These are phyloP conservation scores for Cyclotella atomus DNA, from an alignment of 108 stramenopile genomes.

Conservation along the genomic window DNA sequence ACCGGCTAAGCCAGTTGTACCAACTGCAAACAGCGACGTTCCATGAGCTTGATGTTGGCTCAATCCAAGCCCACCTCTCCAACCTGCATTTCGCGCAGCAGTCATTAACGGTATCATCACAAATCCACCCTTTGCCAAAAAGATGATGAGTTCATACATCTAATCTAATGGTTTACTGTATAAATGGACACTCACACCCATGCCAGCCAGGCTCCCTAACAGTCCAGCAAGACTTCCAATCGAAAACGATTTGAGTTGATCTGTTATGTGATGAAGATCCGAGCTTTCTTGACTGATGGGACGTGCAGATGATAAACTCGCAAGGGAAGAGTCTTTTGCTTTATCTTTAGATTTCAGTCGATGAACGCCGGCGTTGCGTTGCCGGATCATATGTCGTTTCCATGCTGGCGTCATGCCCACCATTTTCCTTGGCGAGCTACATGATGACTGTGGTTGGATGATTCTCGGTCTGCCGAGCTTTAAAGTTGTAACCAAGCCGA, in stretches of 20 bases:
- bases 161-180: too few relatives aligned
- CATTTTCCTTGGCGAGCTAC: neutral
- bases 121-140: too few relatives aligned
- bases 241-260: slow-evolving; percentile 52
- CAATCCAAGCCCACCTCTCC: slow-evolving; percentile 55
- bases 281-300: neutral
- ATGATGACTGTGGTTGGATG: neutral
- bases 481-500: neutral
- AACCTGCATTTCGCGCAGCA: slow-evolving; percentile 5
- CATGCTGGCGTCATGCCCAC: neutral
- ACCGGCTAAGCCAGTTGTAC: slow-evolving; percentile 88
- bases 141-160: too few relatives aligned
- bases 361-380: neutral
- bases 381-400: neutral
- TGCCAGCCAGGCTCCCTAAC: slow-evolving; percentile 85
- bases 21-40: slow-evolving; percentile 88
- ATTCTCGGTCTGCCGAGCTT: neutral
- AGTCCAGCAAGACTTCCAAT: slow-evolving; percentile 82
- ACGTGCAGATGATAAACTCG: neutral
- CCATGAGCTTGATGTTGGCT: slow-evolving; percentile 93
- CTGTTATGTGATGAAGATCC: neutral
- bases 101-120: slow-evolving; percentile 84
- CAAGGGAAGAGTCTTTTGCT: neutral
- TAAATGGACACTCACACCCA: too few relatives aligned
- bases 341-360: neutral